phyloP scores from a whole-genome alignment of 2,329 filamentous ascomycete genomes.

The Incumbomyces lentus region DNA sequence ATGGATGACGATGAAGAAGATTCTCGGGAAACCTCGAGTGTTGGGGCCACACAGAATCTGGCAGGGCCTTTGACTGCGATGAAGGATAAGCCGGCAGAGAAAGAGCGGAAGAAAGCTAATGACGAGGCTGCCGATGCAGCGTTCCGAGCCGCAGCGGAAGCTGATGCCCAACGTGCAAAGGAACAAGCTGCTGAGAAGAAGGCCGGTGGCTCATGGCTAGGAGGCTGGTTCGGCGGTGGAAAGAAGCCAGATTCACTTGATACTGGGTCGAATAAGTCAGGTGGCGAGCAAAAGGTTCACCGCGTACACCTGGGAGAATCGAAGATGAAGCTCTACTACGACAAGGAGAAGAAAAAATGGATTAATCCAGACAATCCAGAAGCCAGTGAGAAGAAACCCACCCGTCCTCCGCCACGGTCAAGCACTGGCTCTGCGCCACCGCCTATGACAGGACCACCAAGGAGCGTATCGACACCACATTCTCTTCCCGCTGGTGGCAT shows the following conservation, averaged over 20 bases:
- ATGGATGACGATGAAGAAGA: constrained; percentile 71
- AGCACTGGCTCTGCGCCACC: not conserved
- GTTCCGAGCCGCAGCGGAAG: constrained; percentile 22
- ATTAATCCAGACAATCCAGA: constrained; percentile 82
- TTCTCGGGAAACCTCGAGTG: constrained; percentile 9
- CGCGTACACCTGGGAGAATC: constrained; percentile 81
- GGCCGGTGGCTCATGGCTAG: constrained; percentile 55
- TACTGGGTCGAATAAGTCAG: constrained; percentile 24
- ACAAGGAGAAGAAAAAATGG: constrained; percentile 95
- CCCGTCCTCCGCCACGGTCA: constrained; percentile 55
- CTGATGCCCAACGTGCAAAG: constrained; percentile 22
- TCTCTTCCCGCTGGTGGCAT: not conserved
- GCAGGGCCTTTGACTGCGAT: not conserved
- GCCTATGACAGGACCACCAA: constrained; percentile 1
- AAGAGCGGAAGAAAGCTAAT: constrained; percentile 17
- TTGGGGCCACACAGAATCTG: not conserved
- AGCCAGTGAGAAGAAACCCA: constrained; percentile 52
- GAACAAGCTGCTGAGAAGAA: constrained; percentile 32
- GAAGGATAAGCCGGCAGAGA: constrained; percentile 8
- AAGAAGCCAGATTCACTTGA: constrained; percentile 53
- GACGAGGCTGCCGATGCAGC: constrained; percentile 21
- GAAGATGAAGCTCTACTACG: constrained; percentile 87
- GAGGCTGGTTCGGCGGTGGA: constrained; percentile 68
- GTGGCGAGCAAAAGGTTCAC: constrained; percentile 48
- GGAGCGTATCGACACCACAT: not conserved